Evolutionary conservation across 768 basidiomycete species (phyloP).

Genomic region (Boletellus ananas): DNA sequence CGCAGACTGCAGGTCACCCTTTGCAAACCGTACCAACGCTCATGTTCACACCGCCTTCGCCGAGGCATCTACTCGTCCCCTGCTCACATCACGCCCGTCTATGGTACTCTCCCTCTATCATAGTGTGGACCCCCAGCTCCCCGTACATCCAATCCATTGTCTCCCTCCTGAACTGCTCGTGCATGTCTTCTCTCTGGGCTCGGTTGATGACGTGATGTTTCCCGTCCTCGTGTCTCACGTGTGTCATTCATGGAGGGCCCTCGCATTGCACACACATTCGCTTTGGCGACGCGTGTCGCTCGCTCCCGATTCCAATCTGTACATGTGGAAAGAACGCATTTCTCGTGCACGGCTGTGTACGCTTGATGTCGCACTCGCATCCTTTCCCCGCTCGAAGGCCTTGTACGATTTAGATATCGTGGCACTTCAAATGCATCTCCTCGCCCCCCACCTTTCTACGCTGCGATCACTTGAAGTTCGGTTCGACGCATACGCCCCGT

Average conservation of each 20-base stretch:
- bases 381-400: conserved; percentile 24
- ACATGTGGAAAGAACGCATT: conserved; percentile 64
- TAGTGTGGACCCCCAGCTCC: conserved; percentile 15
- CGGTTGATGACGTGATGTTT: conserved; percentile 52
- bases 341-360: conserved; percentile 56
- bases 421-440: conserved; percentile 60
- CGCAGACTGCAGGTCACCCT: conserved; percentile 18
- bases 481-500: conserved; percentile 54
- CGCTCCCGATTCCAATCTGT: conserved; percentile 36
- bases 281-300: conserved; percentile 64
- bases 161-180: conserved; percentile 65
- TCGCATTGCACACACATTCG: conserved; percentile 55
- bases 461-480: conserved; percentile 62
- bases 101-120: conserved; percentile 27
- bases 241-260: conserved; percentile 59
- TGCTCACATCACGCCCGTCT: conserved; percentile 23
- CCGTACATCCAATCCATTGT: conserved; percentile 48
- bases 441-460: conserved; percentile 43
- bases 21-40: conserved; percentile 21
- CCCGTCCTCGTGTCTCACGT: conserved; percentile 66
- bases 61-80: conserved; percentile 14
- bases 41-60: conserved; percentile 9
- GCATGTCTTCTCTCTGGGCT: conserved; percentile 59
- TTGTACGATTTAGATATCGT: conserved; percentile 39
- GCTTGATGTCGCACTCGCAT: conserved; percentile 56